Conservation (phyloP, 176 grass and related monocot species). For the Hordeum vulgare region MorexV3_pseudomolecules_assembly NC_058519.1:655701841-655702340, state of each 20-base stretch:
- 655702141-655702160: slow-evolving; percentile 90
- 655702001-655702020: slow-evolving; percentile 94
- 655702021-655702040: slow-evolving; percentile 80
- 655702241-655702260: slow-evolving; percentile 87
- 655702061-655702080: slow-evolving; percentile 84
- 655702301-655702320: slow-evolving; percentile 99
- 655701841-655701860: slow-evolving; percentile 98
- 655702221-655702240: slow-evolving; percentile 49
- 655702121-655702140: slow-evolving; percentile 86
- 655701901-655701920: slow-evolving; percentile 93
- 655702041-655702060: slow-evolving; percentile 81
- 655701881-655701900: slow-evolving; percentile 95
- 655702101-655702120: slow-evolving; percentile 92
- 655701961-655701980: slow-evolving; percentile 76
- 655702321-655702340: slow-evolving; percentile 70
- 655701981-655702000: slow-evolving; percentile 83
- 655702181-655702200: slow-evolving; percentile 88
- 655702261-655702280: slow-evolving; percentile 89
- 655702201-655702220: slow-evolving; percentile 61
- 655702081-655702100: slow-evolving; percentile 97
- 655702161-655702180: slow-evolving; percentile 93
- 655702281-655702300: slow-evolving; percentile 92
- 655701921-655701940: slow-evolving; percentile 82
- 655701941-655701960: slow-evolving; percentile 89
- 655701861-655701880: slow-evolving; percentile 93